Base-by-base conservation (phyloP, 805 yeast genomes). In the Yarrowia alimentaria region DNA sequence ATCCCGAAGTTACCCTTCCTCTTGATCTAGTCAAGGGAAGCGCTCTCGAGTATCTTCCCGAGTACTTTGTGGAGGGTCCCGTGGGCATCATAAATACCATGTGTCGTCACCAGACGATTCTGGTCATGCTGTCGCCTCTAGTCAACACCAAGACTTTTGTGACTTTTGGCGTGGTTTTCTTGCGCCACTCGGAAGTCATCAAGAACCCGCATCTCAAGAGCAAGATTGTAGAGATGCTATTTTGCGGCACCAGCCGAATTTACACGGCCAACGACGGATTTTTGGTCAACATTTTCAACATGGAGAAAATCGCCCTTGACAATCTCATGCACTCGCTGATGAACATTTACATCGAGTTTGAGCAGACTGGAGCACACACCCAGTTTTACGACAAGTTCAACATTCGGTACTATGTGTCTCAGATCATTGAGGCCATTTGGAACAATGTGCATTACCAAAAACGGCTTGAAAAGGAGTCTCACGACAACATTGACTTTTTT, bases 341-440 rank as follows among this genome's bases (percentile, higher is more conserved):
- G 67, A 94, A 88, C 60, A 85, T 89, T 55, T 93, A 91, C 65
- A 95, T 93, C 26, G 87, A 86, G 74, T 90, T 91, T 45, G 99
- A 93, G 65, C 89, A 86, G 61, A 93, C 99, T 0, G 99, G 99
- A 8, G 84, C 96, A 1, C 82, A 91, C 6, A 81, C 94, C 0
- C 98, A 93, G 67, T 93, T 91, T 63, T 91, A 91, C 65, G 99
- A 93, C 66, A 93, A 93, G 68, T 93, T 93, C 70, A 90, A 88
- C 65, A 79, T 87, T 34, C 77, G 99, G 64, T 91, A 81, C 66
- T 83, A 87, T 63, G 86, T 93, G 21, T 84, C 96, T 0, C 78
- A 78, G 38, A 83, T 93, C 25, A 69, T 93, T 60, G 91, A 88
- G 64, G 81, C 81, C 58, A 70, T 93, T 51, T 93, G 97, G 94